phyloP scores from a whole-genome alignment of 2,329 filamentous ascomycete genomes.

The Penicillium sp. region DNA sequence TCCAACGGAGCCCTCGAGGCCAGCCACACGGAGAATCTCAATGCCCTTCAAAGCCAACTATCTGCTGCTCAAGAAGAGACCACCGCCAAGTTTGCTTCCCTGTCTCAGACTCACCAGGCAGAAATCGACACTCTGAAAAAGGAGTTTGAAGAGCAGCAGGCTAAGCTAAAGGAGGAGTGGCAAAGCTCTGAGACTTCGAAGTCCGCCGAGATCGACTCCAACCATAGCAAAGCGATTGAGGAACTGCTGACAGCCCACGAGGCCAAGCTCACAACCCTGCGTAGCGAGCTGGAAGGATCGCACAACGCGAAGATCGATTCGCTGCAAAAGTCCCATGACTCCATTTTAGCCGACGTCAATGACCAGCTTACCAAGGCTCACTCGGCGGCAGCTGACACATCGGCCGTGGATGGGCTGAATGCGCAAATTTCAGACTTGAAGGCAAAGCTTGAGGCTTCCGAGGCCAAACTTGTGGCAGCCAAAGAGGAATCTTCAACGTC shows the following conservation, averaged over 20 bases:
- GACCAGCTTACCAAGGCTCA: constrained; percentile 34
- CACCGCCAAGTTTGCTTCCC: constrained; percentile 25
- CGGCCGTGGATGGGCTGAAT: constrained; percentile 35
- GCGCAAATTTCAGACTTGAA: constrained; percentile 53
- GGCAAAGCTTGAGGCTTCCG: constrained; percentile 59
- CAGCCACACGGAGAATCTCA: constrained; percentile 28
- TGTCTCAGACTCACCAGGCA: constrained; percentile 25
- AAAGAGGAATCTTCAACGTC: constrained; percentile 35
- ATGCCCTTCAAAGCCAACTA: constrained; percentile 22
- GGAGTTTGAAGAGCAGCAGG: constrained; percentile 30
- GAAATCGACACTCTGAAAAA: constrained; percentile 33
- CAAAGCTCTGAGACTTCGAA: constrained; percentile 32
- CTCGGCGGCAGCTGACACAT: constrained; percentile 34
- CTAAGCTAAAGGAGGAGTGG: constrained; percentile 35
- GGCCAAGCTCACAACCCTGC: constrained; percentile 34
- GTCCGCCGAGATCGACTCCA: constrained; percentile 32
- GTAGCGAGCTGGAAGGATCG: constrained; percentile 32
- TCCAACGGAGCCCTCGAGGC: constrained; percentile 27
- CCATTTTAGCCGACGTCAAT: constrained; percentile 28
- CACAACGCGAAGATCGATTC: constrained; percentile 34
- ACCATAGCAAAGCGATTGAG: constrained; percentile 38
- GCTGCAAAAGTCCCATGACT: constrained; percentile 34
- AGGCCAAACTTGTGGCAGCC: constrained; percentile 42
- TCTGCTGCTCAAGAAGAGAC: constrained; percentile 22
- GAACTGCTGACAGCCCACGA: constrained; percentile 38